These are phyloP conservation scores for Bauhinia variegata DNA, from an alignment of 306 rosid species.

Conservation along the genomic window DNA sequence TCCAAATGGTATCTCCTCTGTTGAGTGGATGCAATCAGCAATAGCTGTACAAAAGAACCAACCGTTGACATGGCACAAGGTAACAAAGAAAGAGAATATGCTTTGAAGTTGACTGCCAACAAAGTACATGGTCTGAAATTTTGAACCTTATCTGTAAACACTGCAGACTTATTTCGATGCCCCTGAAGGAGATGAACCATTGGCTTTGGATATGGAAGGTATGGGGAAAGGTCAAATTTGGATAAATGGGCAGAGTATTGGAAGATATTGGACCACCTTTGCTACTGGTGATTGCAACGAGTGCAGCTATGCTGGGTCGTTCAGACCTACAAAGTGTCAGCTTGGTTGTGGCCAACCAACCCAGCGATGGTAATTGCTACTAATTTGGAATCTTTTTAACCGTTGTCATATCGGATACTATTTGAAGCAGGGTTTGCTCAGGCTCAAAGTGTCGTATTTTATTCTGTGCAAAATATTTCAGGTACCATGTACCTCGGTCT, in stretches of 20 bases:
- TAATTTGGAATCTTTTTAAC: constrained; percentile 14
- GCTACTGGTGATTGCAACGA: constrained; percentile 75
- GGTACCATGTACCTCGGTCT: constrained; percentile 88
- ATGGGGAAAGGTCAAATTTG: constrained; percentile 99
- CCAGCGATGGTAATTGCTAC: constrained; percentile 69
- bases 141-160: constrained; percentile 26
- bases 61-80: constrained; percentile 99
- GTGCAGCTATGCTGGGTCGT: constrained; percentile 77
- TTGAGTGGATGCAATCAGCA: constrained; percentile 80
- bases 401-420: too few relatives aligned
- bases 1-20: constrained; percentile 73
- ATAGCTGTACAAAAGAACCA: constrained; percentile 65
- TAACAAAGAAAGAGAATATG: constrained; percentile 31
- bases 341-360: constrained; percentile 91
- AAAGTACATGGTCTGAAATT: constrained; percentile 10
- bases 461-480: constrained; percentile 37
- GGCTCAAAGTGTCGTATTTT: background rate
- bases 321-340: constrained; percentile 87
- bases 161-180: constrained; percentile 77
- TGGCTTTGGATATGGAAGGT: constrained; percentile 93
- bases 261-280: constrained; percentile 92
- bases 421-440: background rate
- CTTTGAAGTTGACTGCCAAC: constrained; percentile 17
- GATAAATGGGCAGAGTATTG: constrained; percentile 91
- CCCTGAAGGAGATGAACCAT: constrained; percentile 86